These are phyloP conservation scores for Samsoniella hepiali DNA, from an alignment of 2,329 filamentous ascomycete species.

Conservation along the genomic window DNA sequence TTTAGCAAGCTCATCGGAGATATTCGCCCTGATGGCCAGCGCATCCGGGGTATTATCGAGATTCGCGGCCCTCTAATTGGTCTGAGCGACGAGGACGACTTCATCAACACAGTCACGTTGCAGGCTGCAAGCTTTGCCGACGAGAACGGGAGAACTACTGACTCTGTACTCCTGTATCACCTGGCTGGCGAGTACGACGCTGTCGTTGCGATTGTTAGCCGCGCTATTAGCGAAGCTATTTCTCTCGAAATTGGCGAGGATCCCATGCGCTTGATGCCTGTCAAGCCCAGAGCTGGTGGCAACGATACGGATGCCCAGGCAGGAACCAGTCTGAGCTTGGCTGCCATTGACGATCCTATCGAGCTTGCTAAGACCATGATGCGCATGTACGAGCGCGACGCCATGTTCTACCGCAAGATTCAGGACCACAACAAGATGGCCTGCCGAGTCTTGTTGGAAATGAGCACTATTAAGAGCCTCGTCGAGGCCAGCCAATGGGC, in stretches of 20 bases:
- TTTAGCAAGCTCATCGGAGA: conserved; percentile 93
- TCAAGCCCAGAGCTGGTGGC: conserved; percentile 64
- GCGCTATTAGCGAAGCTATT: conserved; percentile 84
- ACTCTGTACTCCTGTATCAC: conserved; percentile 92
- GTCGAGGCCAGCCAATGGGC: conserved; percentile 56
- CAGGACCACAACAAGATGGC: conserved; percentile 55
- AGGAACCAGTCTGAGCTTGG: conserved; percentile 58
- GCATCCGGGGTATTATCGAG: conserved; percentile 84
- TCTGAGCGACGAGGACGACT: conserved; percentile 74
- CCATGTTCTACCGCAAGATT: conserved; percentile 59
- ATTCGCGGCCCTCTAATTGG: conserved; percentile 78
- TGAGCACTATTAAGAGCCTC: conserved; percentile 58
- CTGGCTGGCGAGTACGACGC: conserved; percentile 92
- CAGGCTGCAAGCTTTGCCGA: conserved; percentile 91
- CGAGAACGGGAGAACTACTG: conserved; percentile 87
- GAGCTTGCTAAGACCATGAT: conserved; percentile 60
- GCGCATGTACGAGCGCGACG: conserved; percentile 59
- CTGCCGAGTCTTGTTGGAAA: conserved; percentile 55
- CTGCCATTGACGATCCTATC: conserved; percentile 58
- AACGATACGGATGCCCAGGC: conserved; percentile 38
- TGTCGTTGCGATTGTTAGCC: conserved; percentile 86
- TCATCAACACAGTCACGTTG: conserved; percentile 86
- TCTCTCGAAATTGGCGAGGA: conserved; percentile 82
- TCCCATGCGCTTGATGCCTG: conserved; percentile 71
- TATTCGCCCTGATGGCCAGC: conserved; percentile 78